Base-by-base conservation (phyloP, 352 stramenopile species). In the Globisporangium acanthophoron region DNA sequence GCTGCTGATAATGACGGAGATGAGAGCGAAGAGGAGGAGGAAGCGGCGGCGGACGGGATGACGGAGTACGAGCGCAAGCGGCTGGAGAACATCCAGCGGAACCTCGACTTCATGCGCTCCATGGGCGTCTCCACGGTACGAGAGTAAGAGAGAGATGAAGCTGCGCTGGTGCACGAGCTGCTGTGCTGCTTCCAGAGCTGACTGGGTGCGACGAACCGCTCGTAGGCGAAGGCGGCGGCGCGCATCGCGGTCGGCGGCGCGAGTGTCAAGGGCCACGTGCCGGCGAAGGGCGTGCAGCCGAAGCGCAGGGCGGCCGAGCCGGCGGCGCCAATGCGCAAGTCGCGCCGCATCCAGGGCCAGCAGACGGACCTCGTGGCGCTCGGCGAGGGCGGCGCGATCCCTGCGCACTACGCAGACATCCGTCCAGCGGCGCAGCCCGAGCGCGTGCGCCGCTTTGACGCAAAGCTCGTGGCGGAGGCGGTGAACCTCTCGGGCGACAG, bases 11-110 rank as follows among this genome's bases (percentile, higher is more conserved):
- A n/a, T 37, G 58, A 3, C 12, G 40, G 9, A 57, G 48, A 21
- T 0, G 27, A 53, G 3, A 54, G 46, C 45, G 46, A 37, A 15
- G 11, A 3, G 8, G 35, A 40, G 35, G 11, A 3, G 15, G 43
- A 48, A 29, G n/a, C n/a, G 27, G 43, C 0, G 47, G 41, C 13
- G 24, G 49, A 65, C 48, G 66, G 45, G 27, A 65, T 92, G 53
- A 73, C 74, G 24, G 83, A 87, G 60, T 95, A 95, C 52, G 85
- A 95, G 66, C 77, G 78, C 64, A 88, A 88, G 64, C 81, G 85
- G 0, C 71, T 81, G 9, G 85, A 82, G 41, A 95, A 95, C 60
- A 93, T 95, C 54, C 69, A 87, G 70, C 81, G 85, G 33, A 93
- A 95, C 59, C 54, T 92, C 53, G 74, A 87, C 29, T 90, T 93